Base-by-base conservation (phyloP, 306 rosid species). In the Hippophae gyantsensis region DNA sequence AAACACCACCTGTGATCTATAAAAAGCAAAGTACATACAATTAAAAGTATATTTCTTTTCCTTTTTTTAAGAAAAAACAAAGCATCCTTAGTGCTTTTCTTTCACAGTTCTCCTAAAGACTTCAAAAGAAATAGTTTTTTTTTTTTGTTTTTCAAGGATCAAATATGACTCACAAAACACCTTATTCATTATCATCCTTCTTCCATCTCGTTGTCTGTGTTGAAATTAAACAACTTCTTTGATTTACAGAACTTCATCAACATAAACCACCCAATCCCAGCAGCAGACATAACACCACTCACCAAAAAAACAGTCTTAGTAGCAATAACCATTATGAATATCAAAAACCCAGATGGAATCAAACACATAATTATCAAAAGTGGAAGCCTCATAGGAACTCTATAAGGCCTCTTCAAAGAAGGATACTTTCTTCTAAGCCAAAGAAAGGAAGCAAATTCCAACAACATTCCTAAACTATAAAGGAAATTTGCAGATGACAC, bases 351-450 rank as follows among this genome's bases (percentile, higher is more conserved):
- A 1, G 72, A 60, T 13, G 76, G 76, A 61, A 72, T 54, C 62
- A 72, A 48, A 26, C 76, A 72, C 76, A 72, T 72, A 45, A 65
- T 9, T 46, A 66, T 52, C 67, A 72, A 50, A 43, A 71, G 67
- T 0, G 65, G 59, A 38, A 61, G 49, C 63, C 56, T 60, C 66
- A 72, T 55, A 0, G 76, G 76, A 13, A 72, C 64, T 47, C 51
- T 13, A 26, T 8, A 65, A 0, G 76, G 76, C 63, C 76, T 65
- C 40, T 13, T 54, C 54, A 72, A 9, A 9, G 67, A 6, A 2
- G 76, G 76, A 43, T 58, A 48, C 52, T 72, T 72, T 60, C 68
- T 60, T 25, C 76, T 61, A 46, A 72, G 60, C 76, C 76, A 72
- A 42, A 72, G 12, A 53, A 72, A 66, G 7, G 76, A 66, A 0